phyloP scores from a whole-genome alignment of 2,329 filamentous ascomycete species.

The Calonectria montana region DNA sequence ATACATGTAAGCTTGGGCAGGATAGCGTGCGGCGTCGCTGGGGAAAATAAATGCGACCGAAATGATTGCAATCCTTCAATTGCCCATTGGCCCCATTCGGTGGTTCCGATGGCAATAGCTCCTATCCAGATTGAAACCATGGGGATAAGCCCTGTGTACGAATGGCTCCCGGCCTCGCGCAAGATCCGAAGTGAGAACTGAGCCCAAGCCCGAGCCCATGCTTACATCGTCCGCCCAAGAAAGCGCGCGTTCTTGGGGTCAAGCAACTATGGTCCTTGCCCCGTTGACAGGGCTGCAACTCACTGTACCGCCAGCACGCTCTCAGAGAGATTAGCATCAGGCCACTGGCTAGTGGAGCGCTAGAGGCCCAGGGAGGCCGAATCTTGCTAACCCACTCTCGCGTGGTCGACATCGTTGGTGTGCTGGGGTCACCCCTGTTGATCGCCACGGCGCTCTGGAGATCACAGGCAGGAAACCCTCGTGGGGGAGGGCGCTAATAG shows the following conservation, averaged over 20 bases:
- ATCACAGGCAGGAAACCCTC: constrained; percentile 44
- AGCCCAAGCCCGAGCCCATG: constrained; percentile 16
- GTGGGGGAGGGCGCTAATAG: constrained; percentile 31
- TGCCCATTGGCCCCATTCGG: not conserved
- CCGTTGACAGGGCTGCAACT: constrained; percentile 34
- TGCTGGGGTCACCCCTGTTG: constrained; percentile 41
- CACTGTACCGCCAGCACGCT: constrained; percentile 29
- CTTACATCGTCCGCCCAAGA: not conserved
- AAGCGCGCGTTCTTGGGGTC: constrained; percentile 15
- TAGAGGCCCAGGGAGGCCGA: constrained; percentile 24
- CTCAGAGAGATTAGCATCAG: constrained; percentile 44
- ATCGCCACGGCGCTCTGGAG: constrained; percentile 44
- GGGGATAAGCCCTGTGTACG: constrained; percentile 1
- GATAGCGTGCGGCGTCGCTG: not conserved
- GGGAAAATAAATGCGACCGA: not conserved
- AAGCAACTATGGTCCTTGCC: constrained; percentile 11
- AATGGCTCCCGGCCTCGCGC: constrained; percentile 3
- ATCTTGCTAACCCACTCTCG: constrained; percentile 47
- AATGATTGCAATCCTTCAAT: not conserved
- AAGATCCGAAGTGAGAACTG: constrained; percentile 11
- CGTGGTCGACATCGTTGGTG: constrained; percentile 41
- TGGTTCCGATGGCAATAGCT: not conserved
- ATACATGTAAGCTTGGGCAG: not conserved
- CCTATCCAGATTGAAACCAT: not conserved
- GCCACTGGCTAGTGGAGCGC: constrained; percentile 39